Conservation (phyloP, 306 rosid species). For the Trifolium repens region DNA sequence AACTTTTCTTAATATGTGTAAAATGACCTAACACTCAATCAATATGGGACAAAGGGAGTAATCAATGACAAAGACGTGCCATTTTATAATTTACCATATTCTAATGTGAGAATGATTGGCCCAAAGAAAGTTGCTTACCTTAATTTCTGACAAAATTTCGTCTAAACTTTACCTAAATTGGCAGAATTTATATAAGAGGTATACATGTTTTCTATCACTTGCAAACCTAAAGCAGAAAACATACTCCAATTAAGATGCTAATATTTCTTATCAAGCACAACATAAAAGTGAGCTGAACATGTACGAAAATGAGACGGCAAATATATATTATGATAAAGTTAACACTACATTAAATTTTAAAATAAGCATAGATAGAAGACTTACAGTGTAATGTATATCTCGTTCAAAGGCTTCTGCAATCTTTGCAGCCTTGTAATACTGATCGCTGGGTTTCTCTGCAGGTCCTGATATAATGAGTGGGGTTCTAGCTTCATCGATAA, state of each 20-base stretch:
- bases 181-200: conserved; percentile 23
- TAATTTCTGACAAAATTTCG: not conserved
- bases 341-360: conserved; percentile 24
- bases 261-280: conserved; percentile 24
- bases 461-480: conserved; percentile 98
- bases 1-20: not conserved
- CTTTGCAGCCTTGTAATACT: conserved; percentile 91
- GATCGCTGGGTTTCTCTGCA: conserved; percentile 93
- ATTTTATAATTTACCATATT: conserved; percentile 1
- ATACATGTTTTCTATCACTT: conserved; percentile 16
- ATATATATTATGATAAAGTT: conserved; percentile 2
- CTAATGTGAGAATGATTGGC: conserved; percentile 24
- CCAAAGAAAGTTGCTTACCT: conserved; percentile 18
- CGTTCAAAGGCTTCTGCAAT: conserved; percentile 87
- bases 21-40: not conserved
- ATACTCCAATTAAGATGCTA: conserved; percentile 27
- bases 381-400: conserved; percentile 94
- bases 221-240: conserved; percentile 19
- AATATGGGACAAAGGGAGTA: not conserved
- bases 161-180: conserved; percentile 10
- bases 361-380: conserved; percentile 32
- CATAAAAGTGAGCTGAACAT: conserved; percentile 30
- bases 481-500: conserved; percentile 97
- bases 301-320: conserved; percentile 13
- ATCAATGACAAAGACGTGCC: conserved; percentile 5